Conservation (phyloP, 1,284 basidiomycete genomes). For the Boletellus dicymbophilus region DNA sequence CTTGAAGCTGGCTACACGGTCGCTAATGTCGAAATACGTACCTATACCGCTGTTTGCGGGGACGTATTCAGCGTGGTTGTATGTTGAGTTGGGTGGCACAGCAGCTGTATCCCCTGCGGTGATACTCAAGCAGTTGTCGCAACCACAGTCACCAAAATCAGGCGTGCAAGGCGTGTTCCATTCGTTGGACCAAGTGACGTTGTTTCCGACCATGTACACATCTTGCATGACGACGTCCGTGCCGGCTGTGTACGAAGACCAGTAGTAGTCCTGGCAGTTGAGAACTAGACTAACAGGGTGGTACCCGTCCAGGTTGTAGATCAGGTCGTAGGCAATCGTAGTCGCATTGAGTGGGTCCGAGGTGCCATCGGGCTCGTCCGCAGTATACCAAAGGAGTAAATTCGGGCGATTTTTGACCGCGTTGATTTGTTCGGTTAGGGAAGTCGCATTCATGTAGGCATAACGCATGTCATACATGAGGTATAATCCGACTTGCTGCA, state of each 20-base stretch:
- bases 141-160: slow-evolving; percentile 72
- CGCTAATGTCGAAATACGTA: slow-evolving; percentile 54
- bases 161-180: slow-evolving; percentile 57
- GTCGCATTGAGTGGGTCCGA: slow-evolving; percentile 68
- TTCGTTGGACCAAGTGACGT: slow-evolving; percentile 60
- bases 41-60: slow-evolving; percentile 34
- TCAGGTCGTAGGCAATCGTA: slow-evolving; percentile 55
- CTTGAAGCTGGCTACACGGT: slow-evolving; percentile 62
- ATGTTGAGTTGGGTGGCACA: slow-evolving; percentile 27
- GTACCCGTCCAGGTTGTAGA: slow-evolving; percentile 69
- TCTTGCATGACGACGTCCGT: slow-evolving; percentile 65
- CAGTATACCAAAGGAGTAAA: slow-evolving; percentile 77
- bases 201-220: slow-evolving; percentile 64
- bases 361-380: slow-evolving; percentile 73
- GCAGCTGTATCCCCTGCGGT: slow-evolving; percentile 21
- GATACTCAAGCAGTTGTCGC: slow-evolving; percentile 50
- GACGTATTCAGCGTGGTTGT: slow-evolving; percentile 11
- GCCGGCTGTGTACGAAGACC: slow-evolving; percentile 56
- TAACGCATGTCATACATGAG: slow-evolving; percentile 78
- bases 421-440: slow-evolving; percentile 67
- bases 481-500: slow-evolving; percentile 72
- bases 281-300: slow-evolving; percentile 76
- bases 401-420: slow-evolving; percentile 64
- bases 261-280: slow-evolving; percentile 74
- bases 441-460: slow-evolving; percentile 63